These are phyloP conservation scores for Echeveria elegans DNA, from an alignment of 164 flowering plant genomes.

Conservation along the genomic window DNA sequence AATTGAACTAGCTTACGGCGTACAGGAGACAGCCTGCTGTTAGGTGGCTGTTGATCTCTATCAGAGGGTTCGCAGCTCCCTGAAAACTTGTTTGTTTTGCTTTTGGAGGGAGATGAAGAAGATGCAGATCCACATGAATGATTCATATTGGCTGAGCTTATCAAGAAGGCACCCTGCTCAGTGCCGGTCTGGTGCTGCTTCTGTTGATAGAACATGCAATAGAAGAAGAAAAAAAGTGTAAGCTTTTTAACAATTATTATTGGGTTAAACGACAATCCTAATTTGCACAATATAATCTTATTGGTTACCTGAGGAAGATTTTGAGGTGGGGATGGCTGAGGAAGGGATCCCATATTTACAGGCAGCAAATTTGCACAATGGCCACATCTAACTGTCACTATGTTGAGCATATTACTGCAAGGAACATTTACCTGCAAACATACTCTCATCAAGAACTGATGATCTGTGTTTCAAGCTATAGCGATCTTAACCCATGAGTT, in stretches of 20 bases:
- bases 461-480: not conserved
- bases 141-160: not conserved
- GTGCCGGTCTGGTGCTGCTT: not conserved
- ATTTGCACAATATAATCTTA: too few relatives aligned
- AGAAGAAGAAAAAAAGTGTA: too few relatives aligned
- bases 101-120: not conserved
- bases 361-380: constrained; percentile 70
- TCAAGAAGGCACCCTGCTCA: constrained; percentile 5
- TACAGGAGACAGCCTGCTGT: not conserved
- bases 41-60: not conserved
- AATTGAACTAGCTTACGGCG: too few relatives aligned
- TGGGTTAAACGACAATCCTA: not conserved
- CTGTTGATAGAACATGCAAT: not conserved
- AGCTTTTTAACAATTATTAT: not conserved
- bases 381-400: constrained; percentile 83
- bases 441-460: not conserved
- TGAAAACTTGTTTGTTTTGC: constrained; percentile 4
- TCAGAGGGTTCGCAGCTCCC: not conserved
- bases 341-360: constrained; percentile 63
- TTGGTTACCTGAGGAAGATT: constrained; percentile 23
- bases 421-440: constrained; percentile 69
- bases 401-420: constrained; percentile 36
- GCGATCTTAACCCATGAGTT: not conserved
- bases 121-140: constrained; percentile 24
- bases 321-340: constrained; percentile 48